A percentile compares a stretch with the other conserved stretches of the same genome.
Conservation (phyloP, 2,329 filamentous ascomycete species). For the Pseudopithomyces maydicus region DNA sequence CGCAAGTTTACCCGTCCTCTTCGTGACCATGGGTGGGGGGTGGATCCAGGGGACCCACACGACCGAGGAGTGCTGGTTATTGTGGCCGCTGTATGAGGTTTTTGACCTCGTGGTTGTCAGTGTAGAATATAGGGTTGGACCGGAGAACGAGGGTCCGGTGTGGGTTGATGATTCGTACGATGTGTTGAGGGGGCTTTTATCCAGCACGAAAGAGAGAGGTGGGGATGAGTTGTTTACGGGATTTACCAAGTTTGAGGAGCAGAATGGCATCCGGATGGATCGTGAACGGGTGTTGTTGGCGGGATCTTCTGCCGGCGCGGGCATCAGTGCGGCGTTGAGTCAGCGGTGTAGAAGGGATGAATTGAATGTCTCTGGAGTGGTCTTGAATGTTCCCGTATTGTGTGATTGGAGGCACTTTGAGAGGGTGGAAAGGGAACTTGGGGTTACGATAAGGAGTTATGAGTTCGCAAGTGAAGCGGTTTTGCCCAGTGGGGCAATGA, state of each 20-base stretch:
- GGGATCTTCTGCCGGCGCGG: conserved; percentile 15
- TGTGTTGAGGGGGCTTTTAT: not conserved
- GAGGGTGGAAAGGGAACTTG: conserved; percentile 2
- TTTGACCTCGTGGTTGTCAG: conserved; percentile 8
- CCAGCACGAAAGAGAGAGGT: too few relatives aligned
- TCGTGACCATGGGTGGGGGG: not conserved
- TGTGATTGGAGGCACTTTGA: conserved; percentile 7
- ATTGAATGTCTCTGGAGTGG: conserved; percentile 5
- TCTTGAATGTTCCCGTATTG: conserved; percentile 3
- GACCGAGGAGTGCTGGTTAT: not conserved
- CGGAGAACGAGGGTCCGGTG: conserved; percentile 11
- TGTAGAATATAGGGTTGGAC: conserved; percentile 15
- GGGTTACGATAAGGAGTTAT: not conserved
- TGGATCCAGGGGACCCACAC: conserved; percentile 3
- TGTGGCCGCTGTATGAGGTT: not conserved
- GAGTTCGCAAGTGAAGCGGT: not conserved
- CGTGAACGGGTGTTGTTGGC: conserved; percentile 9
- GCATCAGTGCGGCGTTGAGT: conserved; percentile 12
- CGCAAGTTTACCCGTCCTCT: not conserved
- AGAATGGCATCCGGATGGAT: not conserved
- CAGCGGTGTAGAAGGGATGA: conserved; percentile 3
- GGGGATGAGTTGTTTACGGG: not conserved
- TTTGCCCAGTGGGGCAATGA: not conserved
- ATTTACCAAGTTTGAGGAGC: not conserved
- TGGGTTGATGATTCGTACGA: conserved; percentile 17